Percentiles rank a stretch among this genome's conserved stretches.
phyloP scores from a whole-genome alignment of 2,329 filamentous ascomycete species.

The Stagonosporopsis cucurbitacearum region DNA sequence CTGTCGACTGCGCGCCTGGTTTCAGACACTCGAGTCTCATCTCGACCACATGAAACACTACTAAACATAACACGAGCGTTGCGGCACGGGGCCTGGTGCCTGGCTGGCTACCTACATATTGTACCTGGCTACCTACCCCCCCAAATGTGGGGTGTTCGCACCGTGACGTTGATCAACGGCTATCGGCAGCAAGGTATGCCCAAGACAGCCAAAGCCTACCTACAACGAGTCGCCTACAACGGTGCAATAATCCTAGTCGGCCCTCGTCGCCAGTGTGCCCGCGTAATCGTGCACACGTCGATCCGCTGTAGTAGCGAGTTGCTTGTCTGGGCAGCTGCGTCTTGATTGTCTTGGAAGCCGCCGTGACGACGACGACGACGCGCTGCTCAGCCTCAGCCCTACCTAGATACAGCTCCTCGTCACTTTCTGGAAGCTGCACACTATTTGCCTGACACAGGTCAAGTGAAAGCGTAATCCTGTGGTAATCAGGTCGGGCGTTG shows the following conservation, averaged over 20 bases:
- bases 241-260: too few relatives aligned
- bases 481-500: neutral
- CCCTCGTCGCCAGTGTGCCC: constrained; percentile 7
- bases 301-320: constrained; percentile 14
- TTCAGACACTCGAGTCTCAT: constrained; percentile 32
- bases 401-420: neutral
- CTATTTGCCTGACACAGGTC: neutral
- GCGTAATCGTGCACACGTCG: constrained; percentile 1
- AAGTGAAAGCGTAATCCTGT: neutral
- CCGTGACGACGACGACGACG: constrained; percentile 13
- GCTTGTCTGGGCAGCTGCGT: constrained; percentile 11
- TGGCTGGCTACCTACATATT: too few relatives aligned
- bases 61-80: constrained; percentile 10
- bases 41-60: constrained; percentile 28
- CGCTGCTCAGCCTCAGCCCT: constrained; percentile 19
- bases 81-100: constrained; percentile 17
- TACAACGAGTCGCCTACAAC: too few relatives aligned
- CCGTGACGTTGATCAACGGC: constrained; percentile 17
- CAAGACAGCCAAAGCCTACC: too few relatives aligned
- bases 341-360: constrained; percentile 10
- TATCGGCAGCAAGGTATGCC: constrained; percentile 7
- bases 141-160: constrained; percentile 16
- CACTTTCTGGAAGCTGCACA: neutral
- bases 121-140: too few relatives aligned
- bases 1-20: constrained; percentile 27